Evolutionary conservation across 106 monocot species (phyloP), one percentile per base, ranked within the genome.

Genomic region (Acanthochlamys bracteata): DNA sequence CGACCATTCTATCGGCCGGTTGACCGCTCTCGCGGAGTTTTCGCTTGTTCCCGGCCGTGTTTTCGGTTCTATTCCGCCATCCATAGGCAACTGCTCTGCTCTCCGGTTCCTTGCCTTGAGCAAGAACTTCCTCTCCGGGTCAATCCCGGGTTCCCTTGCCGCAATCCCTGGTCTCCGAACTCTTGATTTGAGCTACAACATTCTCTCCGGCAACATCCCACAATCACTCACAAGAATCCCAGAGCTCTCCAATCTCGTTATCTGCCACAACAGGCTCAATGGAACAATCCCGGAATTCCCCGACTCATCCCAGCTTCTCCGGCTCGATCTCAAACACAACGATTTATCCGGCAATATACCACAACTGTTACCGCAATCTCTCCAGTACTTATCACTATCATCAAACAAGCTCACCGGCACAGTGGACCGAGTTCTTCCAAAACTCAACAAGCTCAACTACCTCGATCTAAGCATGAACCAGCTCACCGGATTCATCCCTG

Each of bases 1-100:
- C 51, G 76, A 79, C 68, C 79, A 76, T 15, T 65, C 83, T 39
- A 0, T 87, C 14, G 66, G 76, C 51, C 63, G 58, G 11, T 74
- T 87, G 42, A 71, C 86, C 33, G 67, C 73, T 6, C 80, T 87
- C 55, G 41, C 80, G 39, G 86, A 87, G 67, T 76, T 87, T 14
- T 79, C 86, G 42, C 71, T 87, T 33, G 79, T 87, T 56, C 83
- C 86, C 11, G 86, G 86, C 23, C 82, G 83, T 19, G 83, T 87
- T 57, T 39, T 55, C 13, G 83, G 86, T 10, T 53, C 64, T 24
- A 68, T 87, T 25, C 86, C 86, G 10, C 60, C 63, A 24, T 23
- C 79, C 47, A 51, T 83, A 45, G 27, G 70, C 41, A 66, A 41
- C 8, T 74, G 73, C 66, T 17, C 65, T 42, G 51, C 68, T 59